Percentiles rank a stretch among this genome's conserved stretches.
Conservation (phyloP, 306 rosid genomes). For the Fagus sylvatica region DNA sequence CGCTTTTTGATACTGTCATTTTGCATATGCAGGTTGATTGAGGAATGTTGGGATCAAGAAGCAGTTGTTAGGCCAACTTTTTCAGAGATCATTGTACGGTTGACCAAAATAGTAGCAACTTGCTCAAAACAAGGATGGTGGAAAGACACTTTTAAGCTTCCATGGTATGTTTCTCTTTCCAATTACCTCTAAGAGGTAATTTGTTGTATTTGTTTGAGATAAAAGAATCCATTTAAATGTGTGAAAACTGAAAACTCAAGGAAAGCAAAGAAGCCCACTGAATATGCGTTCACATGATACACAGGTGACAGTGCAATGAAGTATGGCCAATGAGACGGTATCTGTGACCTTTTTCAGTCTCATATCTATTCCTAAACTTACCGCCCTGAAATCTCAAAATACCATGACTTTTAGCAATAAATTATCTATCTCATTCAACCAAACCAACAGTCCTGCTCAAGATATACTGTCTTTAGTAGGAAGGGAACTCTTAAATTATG, state of each 20-base stretch:
- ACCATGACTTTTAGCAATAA: no score
- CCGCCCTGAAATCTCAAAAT: no score
- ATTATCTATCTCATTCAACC: no score
- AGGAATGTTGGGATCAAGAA: conserved; percentile 92
- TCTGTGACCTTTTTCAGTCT: no score
- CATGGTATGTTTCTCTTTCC: conserved; percentile 65
- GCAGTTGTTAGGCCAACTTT: conserved; percentile 88
- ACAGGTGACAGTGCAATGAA: no score
- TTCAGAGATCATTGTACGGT: conserved; percentile 71
- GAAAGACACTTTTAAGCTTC: conserved; percentile 98
- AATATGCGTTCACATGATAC: no score
- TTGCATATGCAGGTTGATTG: conserved; percentile 67
- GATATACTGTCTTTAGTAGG: no score
- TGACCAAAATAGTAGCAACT: conserved; percentile 78
- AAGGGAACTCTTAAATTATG: no score
- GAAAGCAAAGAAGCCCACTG: no score
- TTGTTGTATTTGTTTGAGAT: conserved; percentile 4
- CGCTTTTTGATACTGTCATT: background rate
- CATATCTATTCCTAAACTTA: no score
- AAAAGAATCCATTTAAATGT: conserved; percentile 8
- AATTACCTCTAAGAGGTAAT: background rate
- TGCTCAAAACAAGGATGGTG: conserved; percentile 98
- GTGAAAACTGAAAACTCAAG: conserved; percentile 5
- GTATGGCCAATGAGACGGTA: no score
- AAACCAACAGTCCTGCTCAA: no score